These are phyloP conservation scores for Arabis hirsuta DNA, from an alignment of 345 rosid species.

Conservation along the genomic window DNA sequence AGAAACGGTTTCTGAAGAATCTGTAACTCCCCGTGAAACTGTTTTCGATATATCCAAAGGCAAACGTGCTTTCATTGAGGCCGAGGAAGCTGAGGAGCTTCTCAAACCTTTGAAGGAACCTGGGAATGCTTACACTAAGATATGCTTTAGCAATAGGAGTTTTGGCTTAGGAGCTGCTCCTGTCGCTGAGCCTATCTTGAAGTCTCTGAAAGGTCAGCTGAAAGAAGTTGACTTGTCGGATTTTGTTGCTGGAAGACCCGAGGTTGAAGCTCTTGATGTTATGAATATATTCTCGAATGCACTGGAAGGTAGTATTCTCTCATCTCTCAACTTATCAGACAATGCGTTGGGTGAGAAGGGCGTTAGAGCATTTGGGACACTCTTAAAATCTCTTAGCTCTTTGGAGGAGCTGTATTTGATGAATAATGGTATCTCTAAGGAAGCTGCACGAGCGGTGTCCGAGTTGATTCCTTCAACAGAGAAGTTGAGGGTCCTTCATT, in stretches of 20 bases:
- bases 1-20: slow-evolving; percentile 43
- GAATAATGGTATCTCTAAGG: slow-evolving; percentile 93
- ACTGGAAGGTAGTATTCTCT: slow-evolving; percentile 68
- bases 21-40: slow-evolving; percentile 45
- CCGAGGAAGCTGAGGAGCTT: slow-evolving; percentile 77
- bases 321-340: slow-evolving; percentile 73
- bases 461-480: slow-evolving; percentile 89
- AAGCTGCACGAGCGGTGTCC: slow-evolving; percentile 82
- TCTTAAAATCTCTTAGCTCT: slow-evolving; percentile 68
- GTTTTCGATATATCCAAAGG: slow-evolving; percentile 83
- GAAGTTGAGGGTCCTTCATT: slow-evolving; percentile 77
- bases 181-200: slow-evolving; percentile 78
- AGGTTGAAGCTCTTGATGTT: slow-evolving; percentile 85
- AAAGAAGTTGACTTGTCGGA: slow-evolving; percentile 90
- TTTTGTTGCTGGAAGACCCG: slow-evolving; percentile 88
- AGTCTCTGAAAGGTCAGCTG: slow-evolving; percentile 69
- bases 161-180: slow-evolving; percentile 80
- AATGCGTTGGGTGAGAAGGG: slow-evolving; percentile 98
- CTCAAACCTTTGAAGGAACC: slow-evolving; percentile 72
- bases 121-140: slow-evolving; percentile 72
- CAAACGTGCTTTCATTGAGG: slow-evolving; percentile 70
- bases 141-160: slow-evolving; percentile 94
- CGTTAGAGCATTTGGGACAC: slow-evolving; percentile 77
- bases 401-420: slow-evolving; percentile 83
- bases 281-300: slow-evolving; percentile 81